phyloP scores from a whole-genome alignment of 306 rosid species.

The Dalbergia cochinchinensis region DNA sequence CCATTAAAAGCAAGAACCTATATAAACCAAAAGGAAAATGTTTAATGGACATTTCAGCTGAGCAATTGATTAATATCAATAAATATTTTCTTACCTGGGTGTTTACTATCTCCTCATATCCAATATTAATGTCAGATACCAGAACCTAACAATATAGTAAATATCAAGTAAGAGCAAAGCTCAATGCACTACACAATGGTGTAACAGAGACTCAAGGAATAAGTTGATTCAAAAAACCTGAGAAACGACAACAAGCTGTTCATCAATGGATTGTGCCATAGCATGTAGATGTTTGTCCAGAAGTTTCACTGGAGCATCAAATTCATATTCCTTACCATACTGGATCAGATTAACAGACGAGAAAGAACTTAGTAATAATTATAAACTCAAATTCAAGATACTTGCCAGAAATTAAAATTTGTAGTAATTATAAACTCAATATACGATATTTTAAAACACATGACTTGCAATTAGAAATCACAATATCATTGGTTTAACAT shows the following conservation, averaged over 20 bases:
- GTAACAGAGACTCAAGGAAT: neutral
- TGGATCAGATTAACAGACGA: constrained; percentile 45
- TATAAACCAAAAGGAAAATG: constrained; percentile 10
- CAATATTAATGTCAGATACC: constrained; percentile 89
- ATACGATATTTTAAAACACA: constrained; percentile 3
- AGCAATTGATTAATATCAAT: neutral
- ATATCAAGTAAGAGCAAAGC: constrained; percentile 33
- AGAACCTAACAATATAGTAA: constrained; percentile 66
- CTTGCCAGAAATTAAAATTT: neutral
- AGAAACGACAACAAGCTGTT: constrained; percentile 84
- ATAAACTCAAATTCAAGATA: constrained; percentile 7
- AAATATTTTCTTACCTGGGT: constrained; percentile 67
- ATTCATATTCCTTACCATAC: constrained; percentile 90
- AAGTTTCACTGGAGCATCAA: constrained; percentile 85
- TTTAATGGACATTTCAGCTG: neutral
- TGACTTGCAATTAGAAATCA: constrained; percentile 16
- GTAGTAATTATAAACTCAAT: neutral
- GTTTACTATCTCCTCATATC: constrained; percentile 88
- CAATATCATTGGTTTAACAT: constrained; percentile 14
- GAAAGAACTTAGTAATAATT: neutral
- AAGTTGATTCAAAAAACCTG: constrained; percentile 60
- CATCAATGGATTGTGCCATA: constrained; percentile 77
- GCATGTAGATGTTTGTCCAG: constrained; percentile 81
- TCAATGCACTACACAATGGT: neutral
- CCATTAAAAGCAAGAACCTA: constrained; percentile 88